These are phyloP conservation scores for Umbelopsis isabellina DNA, from an alignment of 192 early-diverging fungal species.

Conservation along the genomic window DNA sequence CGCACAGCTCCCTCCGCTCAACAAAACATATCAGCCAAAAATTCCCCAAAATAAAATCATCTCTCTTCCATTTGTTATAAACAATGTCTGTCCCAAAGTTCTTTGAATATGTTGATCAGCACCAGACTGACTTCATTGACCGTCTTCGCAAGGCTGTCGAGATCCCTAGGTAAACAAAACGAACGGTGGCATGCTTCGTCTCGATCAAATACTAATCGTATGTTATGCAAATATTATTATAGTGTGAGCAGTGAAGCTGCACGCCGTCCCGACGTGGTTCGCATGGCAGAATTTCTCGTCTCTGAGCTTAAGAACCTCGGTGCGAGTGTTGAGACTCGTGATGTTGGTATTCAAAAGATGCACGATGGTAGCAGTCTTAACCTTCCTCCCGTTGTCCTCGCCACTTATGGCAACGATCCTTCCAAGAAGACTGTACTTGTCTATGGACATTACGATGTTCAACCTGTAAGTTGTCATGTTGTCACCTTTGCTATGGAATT, in stretches of 20 bases:
- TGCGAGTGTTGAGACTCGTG: constrained; percentile 62
- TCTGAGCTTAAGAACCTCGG: constrained; percentile 74
- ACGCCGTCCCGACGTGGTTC: constrained; percentile 79
- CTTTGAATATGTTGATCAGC: constrained; percentile 75
- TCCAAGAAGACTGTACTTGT: constrained; percentile 95
- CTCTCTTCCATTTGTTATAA: constrained; percentile 21
- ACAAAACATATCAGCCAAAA: not conserved
- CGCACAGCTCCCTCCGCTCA: constrained; percentile 9
- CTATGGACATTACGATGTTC: constrained; percentile 99
- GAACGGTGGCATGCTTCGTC: not conserved
- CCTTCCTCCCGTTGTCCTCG: constrained; percentile 92
- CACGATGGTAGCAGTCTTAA: constrained; percentile 73
- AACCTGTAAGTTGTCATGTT: constrained; percentile 68
- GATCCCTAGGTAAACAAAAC: constrained; percentile 70
- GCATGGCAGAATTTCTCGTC: constrained; percentile 89
- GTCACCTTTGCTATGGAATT: not conserved
- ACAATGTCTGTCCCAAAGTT: constrained; percentile 57
- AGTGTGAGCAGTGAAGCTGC: constrained; percentile 77
- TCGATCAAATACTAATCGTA: not conserved
- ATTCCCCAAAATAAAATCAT: not conserved
- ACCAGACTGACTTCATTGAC: constrained; percentile 82
- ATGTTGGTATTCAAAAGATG: constrained; percentile 84
- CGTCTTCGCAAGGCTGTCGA: constrained; percentile 86
- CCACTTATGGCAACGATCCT: constrained; percentile 86
- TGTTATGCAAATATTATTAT: not conserved